Conservation (phyloP, 2,329 filamentous ascomycete genomes). For the Rhynchosporium agropyri region DNA sequence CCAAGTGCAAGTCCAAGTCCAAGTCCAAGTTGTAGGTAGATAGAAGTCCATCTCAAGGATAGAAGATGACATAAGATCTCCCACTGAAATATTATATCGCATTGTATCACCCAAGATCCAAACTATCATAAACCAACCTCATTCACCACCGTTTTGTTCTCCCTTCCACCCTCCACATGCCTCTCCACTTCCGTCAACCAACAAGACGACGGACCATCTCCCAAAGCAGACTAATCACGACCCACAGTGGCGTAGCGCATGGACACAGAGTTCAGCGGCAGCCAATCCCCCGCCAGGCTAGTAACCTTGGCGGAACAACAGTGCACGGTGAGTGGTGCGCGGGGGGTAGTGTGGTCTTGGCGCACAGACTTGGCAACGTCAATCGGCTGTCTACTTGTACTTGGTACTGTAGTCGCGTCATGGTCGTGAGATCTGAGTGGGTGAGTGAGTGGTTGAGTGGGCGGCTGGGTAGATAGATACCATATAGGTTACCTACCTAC, state of each 20-base stretch:
- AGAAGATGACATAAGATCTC: too few species aligned
- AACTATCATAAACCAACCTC: background rate
- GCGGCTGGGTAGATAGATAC: too few species aligned
- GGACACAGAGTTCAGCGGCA: conserved; percentile 6
- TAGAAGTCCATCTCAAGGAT: too few species aligned
- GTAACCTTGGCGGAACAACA: background rate
- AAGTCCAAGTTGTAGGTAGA: background rate
- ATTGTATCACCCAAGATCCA: too few species aligned
- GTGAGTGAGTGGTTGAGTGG: too few species aligned
- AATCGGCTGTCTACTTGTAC: background rate
- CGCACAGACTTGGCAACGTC: conserved; percentile 4
- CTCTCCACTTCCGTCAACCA: background rate
- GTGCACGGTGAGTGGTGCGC: background rate
- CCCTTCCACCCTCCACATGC: background rate
- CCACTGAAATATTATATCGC: too few species aligned
- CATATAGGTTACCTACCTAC: too few species aligned
- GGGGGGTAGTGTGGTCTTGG: background rate
- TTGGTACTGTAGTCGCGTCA: too few species aligned
- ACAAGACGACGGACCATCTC: conserved; percentile 4
- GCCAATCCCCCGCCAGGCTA: background rate
- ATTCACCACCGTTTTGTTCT: background rate
- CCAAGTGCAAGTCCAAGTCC: background rate
- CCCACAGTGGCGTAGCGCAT: conserved; percentile 9
- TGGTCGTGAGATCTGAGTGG: too few species aligned
- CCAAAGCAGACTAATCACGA: conserved; percentile 3